phyloP scores from a whole-genome alignment of 164 flowering plant species.

The Nelumbo lutea region DNA sequence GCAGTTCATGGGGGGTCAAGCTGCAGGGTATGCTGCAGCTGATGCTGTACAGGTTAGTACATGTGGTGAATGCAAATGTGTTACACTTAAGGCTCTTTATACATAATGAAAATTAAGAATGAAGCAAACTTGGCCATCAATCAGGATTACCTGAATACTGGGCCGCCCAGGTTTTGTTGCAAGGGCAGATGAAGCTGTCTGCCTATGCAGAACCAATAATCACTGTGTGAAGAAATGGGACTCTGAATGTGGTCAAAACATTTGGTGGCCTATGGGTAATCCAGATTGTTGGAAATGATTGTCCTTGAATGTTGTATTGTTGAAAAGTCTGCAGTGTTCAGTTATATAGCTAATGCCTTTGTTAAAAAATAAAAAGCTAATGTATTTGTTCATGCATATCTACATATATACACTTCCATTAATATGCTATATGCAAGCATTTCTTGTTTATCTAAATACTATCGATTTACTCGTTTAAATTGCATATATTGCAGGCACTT shows the following conservation, averaged over 20 bases:
- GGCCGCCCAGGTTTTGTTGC: no score
- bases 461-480: not conserved
- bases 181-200: no score
- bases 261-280: no score
- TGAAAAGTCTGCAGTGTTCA: no score
- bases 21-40: slow-evolving; percentile 67
- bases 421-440: not conserved
- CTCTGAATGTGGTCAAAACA: no score
- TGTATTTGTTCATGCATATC: not conserved
- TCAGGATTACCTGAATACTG: not conserved
- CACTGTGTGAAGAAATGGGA: no score
- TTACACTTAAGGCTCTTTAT: not conserved
- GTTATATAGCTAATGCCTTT: no score
- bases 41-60: slow-evolving; percentile 53
- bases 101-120: not conserved
- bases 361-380: not conserved
- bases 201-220: no score
- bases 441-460: no score
- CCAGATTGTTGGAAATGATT: no score
- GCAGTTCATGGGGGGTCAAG: slow-evolving; percentile 64
- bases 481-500: slow-evolving; percentile 46
- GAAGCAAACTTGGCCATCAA: not conserved
- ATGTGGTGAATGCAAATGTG: not conserved
- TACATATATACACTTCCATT: not conserved
- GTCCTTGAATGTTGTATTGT: no score